Evolutionary conservation across 192 early-diverging fungal species (phyloP).

Genomic region (Coemansia sp.): DNA sequence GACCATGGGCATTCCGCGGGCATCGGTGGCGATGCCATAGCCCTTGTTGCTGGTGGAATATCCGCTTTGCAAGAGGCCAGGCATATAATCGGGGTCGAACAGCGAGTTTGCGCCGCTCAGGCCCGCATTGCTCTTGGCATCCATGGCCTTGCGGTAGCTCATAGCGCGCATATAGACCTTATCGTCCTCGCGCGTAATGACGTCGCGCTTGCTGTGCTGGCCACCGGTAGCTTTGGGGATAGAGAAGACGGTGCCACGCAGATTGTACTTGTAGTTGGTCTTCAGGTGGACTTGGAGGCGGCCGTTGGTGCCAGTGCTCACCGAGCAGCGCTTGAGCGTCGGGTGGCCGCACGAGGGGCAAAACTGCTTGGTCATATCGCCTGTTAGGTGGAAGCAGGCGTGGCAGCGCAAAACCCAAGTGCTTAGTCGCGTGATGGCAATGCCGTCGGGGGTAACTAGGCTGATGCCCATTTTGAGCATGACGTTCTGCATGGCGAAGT

Average conservation of each 20-base stretch:
- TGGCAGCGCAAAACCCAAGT: conserved; percentile 93
- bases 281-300: conserved; percentile 81
- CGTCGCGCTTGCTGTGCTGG: conserved; percentile 61
- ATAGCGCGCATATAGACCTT: conserved; percentile 66
- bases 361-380: conserved; percentile 86
- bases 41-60: conserved; percentile 47
- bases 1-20: conserved; percentile 60
- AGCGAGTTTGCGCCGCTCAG: conserved; percentile 27
- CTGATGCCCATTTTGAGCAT: conserved; percentile 88
- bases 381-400: conserved; percentile 83
- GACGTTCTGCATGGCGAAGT: conserved; percentile 98
- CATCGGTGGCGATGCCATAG: conserved; percentile 62
- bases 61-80: conserved; percentile 20
- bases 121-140: conserved; percentile 27
- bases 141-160: conserved; percentile 24
- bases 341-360: conserved; percentile 90
- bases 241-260: conserved; percentile 85
- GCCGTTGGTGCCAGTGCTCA: conserved; percentile 76
- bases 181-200: conserved; percentile 91
- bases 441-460: conserved; percentile 81
- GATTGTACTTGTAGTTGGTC: conserved; percentile 85
- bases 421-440: conserved; percentile 71
- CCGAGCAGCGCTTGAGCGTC: conserved; percentile 81
- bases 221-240: conserved; percentile 85
- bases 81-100: conserved; percentile 42